Evolutionary conservation across 106 monocot species (phyloP), one percentile per base, ranked within the genome.

Genomic region (Acorus calamus): DNA sequence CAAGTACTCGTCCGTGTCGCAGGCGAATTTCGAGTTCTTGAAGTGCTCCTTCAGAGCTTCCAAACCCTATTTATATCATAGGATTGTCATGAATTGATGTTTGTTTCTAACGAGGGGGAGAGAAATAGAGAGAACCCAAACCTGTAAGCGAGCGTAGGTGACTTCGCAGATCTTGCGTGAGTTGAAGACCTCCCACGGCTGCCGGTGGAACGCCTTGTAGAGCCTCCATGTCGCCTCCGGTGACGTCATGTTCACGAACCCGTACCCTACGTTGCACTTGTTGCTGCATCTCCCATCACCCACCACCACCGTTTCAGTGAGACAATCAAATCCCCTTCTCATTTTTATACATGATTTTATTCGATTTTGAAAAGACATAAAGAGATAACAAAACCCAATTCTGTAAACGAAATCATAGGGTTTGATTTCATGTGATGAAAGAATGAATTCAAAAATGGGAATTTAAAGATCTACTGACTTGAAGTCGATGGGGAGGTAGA

Each of bases 191-290:
- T 96, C 94, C 94, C 94, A 96, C 7, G 87, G 86, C 56, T 84
- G 91, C 75, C 67, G 68, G 67, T 96, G 90, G 62, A 91, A 96
- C 12, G 90, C 91, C 49, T 73, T 82, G 82, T 96, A 76, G 5
- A 96, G 84, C 69, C 90, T 79, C 68, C 87, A 80, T 3, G 94
- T 72, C 10, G 87, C 94, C 76, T 90, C 84, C 55, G 94, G 87
- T 8, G 94, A 83, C 8, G 94, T 96, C 14, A 96, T 66, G 70
- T 96, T 96, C 64, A 96, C 94, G 50, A 96, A 96, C 4, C 94
- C 94, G 65, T 96, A 96, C 4, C 94, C 94, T 4, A 96, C 94
- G 69, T 96, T 96, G 80, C 94, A 96, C 70, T 96, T 96, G 94
- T 96, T 96, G 78, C 94, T 96, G 72, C 12, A 67, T 49, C 42